These are phyloP conservation scores for Silene conica DNA, from an alignment of 148 eudicot genomes.

Conservation along the genomic window DNA sequence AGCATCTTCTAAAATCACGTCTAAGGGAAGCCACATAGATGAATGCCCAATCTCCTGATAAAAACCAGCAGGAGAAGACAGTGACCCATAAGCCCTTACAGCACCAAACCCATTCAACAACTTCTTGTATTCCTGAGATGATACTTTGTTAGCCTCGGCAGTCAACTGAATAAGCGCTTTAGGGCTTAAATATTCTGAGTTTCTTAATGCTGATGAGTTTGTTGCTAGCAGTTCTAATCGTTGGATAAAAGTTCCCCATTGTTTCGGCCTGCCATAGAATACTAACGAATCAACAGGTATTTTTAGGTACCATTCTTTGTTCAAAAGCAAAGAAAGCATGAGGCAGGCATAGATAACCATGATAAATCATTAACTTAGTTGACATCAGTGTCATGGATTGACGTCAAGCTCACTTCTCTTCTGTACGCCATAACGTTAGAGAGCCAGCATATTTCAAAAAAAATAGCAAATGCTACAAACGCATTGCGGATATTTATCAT, in stretches of 20 bases:
- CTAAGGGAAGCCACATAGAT: constrained; percentile 89
- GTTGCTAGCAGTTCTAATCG: constrained; percentile 52
- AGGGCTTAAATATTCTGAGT: constrained; percentile 45
- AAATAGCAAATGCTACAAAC: constrained; percentile 1
- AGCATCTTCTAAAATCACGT: constrained; percentile 79
- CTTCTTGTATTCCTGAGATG: constrained; percentile 34
- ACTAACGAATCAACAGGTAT: not conserved
- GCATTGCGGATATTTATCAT: not conserved
- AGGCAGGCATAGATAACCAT: not conserved
- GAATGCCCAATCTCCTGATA: constrained; percentile 62
- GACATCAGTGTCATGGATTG: not conserved
- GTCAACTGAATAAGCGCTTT: constrained; percentile 43
- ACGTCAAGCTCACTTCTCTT: not conserved
- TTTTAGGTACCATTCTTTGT: not conserved
- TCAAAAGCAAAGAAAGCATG: not conserved
- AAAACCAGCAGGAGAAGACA: constrained; percentile 48
- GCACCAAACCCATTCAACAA: constrained; percentile 36
- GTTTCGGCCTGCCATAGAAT: constrained; percentile 44
- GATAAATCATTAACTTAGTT: not conserved
- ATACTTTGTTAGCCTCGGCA: constrained; percentile 35
- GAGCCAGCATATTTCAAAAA: not conserved
- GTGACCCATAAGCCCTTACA: constrained; percentile 34
- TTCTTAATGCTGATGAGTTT: constrained; percentile 54
- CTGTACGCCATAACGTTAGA: not conserved
- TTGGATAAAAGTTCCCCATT: constrained; percentile 63